A percentile compares a stretch with the other conserved stretches of the same genome.
phyloP scores from a whole-genome alignment of 257 asterid genomes.

The Eucommia ulmoides region DNA sequence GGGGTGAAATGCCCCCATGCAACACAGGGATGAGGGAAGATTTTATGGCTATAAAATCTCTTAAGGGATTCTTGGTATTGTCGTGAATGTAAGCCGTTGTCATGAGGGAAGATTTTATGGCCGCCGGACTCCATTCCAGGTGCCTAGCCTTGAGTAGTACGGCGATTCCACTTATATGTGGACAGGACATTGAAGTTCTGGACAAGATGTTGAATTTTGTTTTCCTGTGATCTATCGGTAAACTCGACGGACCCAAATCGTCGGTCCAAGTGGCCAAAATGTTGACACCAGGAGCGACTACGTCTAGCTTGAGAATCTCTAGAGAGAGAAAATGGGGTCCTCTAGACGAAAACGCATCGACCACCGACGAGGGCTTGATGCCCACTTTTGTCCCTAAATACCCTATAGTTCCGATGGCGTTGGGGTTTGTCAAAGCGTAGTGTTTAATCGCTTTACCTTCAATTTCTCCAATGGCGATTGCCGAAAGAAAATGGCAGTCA shows the following conservation, averaged over 20 bases:
- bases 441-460: conserved; percentile 19
- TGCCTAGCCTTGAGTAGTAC: too few relatives aligned
- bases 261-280: conserved; percentile 36
- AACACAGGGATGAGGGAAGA: too few relatives aligned
- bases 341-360: conserved; percentile 35
- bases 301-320: conserved; percentile 36
- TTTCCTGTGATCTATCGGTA: conserved; percentile 20
- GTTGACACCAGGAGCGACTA: conserved; percentile 46
- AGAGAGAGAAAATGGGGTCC: conserved; percentile 38
- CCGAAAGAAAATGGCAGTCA: conserved; percentile 34
- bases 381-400: conserved; percentile 36
- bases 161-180: too few relatives aligned
- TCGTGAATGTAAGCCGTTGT: too few relatives aligned
- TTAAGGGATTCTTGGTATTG: too few relatives aligned
- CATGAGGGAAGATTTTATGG: too few relatives aligned
- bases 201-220: conserved; percentile 36
- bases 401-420: conserved; percentile 30
- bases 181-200: too few relatives aligned
- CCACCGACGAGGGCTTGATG: conserved; percentile 44
- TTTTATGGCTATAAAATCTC: too few relatives aligned
- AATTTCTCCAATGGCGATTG: conserved; percentile 30
- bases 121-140: too few relatives aligned
- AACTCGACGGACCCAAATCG: conserved; percentile 39
- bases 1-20: too few relatives aligned
- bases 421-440: conserved; percentile 23